Percentiles rank a stretch among this genome's conserved stretches.
Conservation (phyloP, 164 flowering plant genomes). For the Taxillus chinensis region DNA sequence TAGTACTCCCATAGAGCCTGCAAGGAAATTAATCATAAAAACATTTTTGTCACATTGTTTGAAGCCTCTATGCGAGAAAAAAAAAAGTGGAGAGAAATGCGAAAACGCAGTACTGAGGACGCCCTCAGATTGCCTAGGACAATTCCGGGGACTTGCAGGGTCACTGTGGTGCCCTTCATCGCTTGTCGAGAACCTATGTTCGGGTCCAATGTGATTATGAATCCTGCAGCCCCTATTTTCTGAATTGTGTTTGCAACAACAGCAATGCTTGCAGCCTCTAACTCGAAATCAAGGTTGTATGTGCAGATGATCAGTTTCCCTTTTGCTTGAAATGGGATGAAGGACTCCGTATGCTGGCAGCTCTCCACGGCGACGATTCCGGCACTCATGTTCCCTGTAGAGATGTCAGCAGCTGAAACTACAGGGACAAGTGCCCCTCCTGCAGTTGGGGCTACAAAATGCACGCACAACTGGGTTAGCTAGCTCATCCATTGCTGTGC, state of each 20-base stretch:
- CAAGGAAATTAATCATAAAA: not conserved
- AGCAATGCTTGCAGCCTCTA: constrained; percentile 32
- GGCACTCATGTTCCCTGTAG: constrained; percentile 17
- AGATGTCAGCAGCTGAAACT: constrained; percentile 50
- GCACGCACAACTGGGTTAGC: not conserved
- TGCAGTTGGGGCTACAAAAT: constrained; percentile 37
- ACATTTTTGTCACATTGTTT: no score
- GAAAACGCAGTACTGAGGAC: constrained; percentile 22
- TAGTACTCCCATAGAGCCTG: constrained; percentile 52
- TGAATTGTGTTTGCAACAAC: constrained; percentile 39
- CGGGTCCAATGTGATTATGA: constrained; percentile 46
- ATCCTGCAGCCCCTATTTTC: constrained; percentile 49
- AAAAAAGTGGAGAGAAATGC: no score
- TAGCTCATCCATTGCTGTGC: no score
- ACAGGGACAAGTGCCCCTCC: constrained; percentile 22
- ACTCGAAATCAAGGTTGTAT: constrained; percentile 36
- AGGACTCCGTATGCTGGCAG: constrained; percentile 35
- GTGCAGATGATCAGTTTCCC: constrained; percentile 49
- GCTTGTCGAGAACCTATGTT: constrained; percentile 25
- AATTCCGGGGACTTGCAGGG: constrained; percentile 39
- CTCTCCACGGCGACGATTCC: constrained; percentile 20
- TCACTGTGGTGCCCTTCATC: constrained; percentile 32
- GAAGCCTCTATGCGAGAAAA: no score
- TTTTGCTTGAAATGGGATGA: constrained; percentile 24
- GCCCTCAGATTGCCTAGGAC: constrained; percentile 33